Evolutionary conservation across 1,139 yeast species (phyloP).

Genomic region (Insectozyma bohioensis): DNA sequence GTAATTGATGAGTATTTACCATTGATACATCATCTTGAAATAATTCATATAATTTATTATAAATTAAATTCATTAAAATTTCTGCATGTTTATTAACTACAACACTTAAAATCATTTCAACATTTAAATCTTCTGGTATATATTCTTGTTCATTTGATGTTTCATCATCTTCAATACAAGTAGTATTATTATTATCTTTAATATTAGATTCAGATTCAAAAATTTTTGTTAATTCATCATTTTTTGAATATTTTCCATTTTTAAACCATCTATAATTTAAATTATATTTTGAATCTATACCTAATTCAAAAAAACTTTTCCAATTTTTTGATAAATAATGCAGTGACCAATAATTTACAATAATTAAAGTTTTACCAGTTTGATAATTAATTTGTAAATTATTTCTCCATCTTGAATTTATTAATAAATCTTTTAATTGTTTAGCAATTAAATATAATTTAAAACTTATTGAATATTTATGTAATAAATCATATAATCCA

Average conservation of each 20-base stretch:
- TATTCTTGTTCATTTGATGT: slow-evolving; percentile 20
- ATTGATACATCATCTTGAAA: slow-evolving; percentile 17
- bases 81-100: slow-evolving; percentile 43
- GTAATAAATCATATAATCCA: slow-evolving; percentile 67
- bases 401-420: slow-evolving; percentile 62
- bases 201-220: slow-evolving; percentile 8
- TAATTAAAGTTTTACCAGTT: slow-evolving; percentile 59
- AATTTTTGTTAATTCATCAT: slow-evolving; percentile 21
- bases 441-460: slow-evolving; percentile 69
- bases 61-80: slow-evolving; percentile 26
- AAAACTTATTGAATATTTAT: slow-evolving; percentile 69
- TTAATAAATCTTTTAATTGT: slow-evolving; percentile 56
- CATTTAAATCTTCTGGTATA: slow-evolving; percentile 31
- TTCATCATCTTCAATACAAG: too few species aligned
- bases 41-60: slow-evolving; percentile 15
- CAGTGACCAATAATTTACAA: slow-evolving; percentile 71
- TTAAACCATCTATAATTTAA: slow-evolving; percentile 68
- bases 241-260: slow-evolving; percentile 42
- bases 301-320: slow-evolving; percentile 62
- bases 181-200: slow-evolving; percentile 4
- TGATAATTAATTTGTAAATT: slow-evolving; percentile 66
- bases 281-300: slow-evolving; percentile 53
- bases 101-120: slow-evolving; percentile 34
- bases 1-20: slow-evolving; percentile 37
- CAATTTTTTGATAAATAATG: slow-evolving; percentile 36